Evolutionary conservation across 176 grass and related monocot species (phyloP).

Genomic region (Alopecurus myosuroides): DNA sequence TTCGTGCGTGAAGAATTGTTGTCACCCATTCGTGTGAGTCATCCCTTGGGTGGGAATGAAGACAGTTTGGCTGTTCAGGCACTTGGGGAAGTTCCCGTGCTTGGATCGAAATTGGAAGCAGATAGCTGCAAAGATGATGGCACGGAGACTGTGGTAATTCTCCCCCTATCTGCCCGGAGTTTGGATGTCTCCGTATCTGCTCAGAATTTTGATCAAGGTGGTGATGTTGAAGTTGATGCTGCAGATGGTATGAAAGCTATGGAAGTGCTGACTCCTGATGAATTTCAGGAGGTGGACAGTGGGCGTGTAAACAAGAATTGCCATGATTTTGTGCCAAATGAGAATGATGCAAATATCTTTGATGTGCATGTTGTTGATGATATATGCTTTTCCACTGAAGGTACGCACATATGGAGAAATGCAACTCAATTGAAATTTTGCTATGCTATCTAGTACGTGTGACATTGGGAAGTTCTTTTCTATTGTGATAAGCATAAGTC

Average conservation of each 20-base stretch:
- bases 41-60: not conserved
- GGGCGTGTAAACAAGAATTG: slow-evolving; percentile 16
- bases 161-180: slow-evolving; percentile 22
- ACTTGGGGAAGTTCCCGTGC: not conserved
- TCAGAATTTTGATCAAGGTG: slow-evolving; percentile 6
- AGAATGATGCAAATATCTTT: slow-evolving; percentile 53
- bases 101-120: slow-evolving; percentile 1
- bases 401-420: slow-evolving; percentile 7
- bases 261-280: slow-evolving; percentile 20
- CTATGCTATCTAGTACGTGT: not conserved
- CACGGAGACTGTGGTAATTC: slow-evolving; percentile 33
- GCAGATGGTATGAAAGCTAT: slow-evolving; percentile 21
- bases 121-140: slow-evolving; percentile 36
- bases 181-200: not conserved
- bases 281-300: slow-evolving; percentile 16
- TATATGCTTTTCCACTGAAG: slow-evolving; percentile 34
- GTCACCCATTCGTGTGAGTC: not conserved
- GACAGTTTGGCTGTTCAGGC: not conserved
- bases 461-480: not conserved
- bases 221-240: slow-evolving; percentile 30
- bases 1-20: not conserved
- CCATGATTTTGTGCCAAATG: slow-evolving; percentile 19
- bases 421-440: not conserved
- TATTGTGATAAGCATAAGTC: not conserved
- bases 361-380: slow-evolving; percentile 89